Conservation (phyloP, 768 basidiomycete genomes). For the Cubamyces lactineus region DNA sequence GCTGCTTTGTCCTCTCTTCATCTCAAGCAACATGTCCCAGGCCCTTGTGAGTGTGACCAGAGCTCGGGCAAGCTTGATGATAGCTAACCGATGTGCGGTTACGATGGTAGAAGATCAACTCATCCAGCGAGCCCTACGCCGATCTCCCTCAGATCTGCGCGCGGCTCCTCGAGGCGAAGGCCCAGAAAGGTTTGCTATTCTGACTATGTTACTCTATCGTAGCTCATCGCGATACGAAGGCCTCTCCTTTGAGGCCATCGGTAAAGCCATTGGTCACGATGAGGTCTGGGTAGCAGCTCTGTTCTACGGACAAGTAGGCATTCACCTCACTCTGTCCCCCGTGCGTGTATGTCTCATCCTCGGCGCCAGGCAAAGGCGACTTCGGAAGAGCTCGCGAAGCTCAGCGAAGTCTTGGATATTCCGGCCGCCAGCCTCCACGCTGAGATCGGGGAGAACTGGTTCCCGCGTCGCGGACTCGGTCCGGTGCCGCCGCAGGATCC, state of each 20-base stretch:
- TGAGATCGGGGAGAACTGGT: constrained; percentile 68
- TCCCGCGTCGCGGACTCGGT: constrained; percentile 72
- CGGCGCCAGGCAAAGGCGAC: constrained; percentile 64
- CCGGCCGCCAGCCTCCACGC: constrained; percentile 41
- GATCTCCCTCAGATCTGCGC: constrained; percentile 52
- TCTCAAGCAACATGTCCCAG: constrained; percentile 5
- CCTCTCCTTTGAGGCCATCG: constrained; percentile 71
- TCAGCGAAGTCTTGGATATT: constrained; percentile 55
- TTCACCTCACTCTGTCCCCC: background rate
- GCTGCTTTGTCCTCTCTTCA: background rate
- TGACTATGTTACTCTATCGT: background rate
- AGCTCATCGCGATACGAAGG: constrained; percentile 40
- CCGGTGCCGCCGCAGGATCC: constrained; percentile 78
- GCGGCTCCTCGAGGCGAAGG: constrained; percentile 66
- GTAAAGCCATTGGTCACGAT: constrained; percentile 64
- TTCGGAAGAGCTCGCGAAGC: constrained; percentile 56
- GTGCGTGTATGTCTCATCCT: background rate
- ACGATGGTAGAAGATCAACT: constrained; percentile 26
- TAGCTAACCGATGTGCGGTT: background rate
- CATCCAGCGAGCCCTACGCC: constrained; percentile 26
- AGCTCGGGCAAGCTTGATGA: too few relatives aligned
- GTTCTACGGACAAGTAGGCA: constrained; percentile 75
- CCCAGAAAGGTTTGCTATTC: constrained; percentile 52
- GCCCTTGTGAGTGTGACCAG: constrained; percentile 11
- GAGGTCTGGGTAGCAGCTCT: constrained; percentile 84